These are phyloP conservation scores for Leccinum olivaceopallidum DNA, from an alignment of 768 basidiomycete species.

Conservation along the genomic window DNA sequence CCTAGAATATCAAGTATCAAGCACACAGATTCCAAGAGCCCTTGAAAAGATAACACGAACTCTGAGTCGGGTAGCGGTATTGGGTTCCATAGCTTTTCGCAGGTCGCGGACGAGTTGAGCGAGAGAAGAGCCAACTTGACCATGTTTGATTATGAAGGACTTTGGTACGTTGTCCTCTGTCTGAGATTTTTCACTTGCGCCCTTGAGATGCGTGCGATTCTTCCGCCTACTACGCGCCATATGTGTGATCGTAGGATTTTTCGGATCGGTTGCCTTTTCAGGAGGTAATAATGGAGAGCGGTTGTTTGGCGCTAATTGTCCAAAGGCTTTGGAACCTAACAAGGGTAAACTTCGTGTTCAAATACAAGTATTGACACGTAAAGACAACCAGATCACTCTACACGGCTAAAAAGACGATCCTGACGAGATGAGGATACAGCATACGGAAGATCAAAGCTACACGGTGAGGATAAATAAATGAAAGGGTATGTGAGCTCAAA, in stretches of 20 bases:
- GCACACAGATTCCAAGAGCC: conserved; percentile 1
- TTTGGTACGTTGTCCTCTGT: conserved; percentile 58
- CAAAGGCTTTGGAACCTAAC: conserved; percentile 2
- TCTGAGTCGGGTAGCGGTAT: conserved; percentile 90
- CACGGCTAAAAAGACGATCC: conserved; percentile 7
- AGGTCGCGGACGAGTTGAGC: conserved; percentile 90
- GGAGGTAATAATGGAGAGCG: conserved; percentile 4
- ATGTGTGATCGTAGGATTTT: conserved; percentile 13
- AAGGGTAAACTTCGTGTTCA: background rate
- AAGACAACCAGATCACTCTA: conserved; percentile 12
- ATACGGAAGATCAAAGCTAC: conserved; percentile 32
- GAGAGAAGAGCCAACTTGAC: conserved; percentile 85
- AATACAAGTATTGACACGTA: conserved; percentile 14
- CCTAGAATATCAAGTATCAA: conserved; percentile 49
- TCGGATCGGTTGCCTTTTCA: conserved; percentile 22
- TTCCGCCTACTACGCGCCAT: conserved; percentile 79
- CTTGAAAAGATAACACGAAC: conserved; percentile 42
- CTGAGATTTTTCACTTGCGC: conserved; percentile 37
- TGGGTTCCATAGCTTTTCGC: conserved; percentile 96
- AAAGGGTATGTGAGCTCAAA: conserved; percentile 12
- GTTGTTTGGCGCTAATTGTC: conserved; percentile 30
- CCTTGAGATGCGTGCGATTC: conserved; percentile 80
- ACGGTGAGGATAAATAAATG: conserved; percentile 10
- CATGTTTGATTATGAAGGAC: conserved; percentile 97
- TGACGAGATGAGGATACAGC: conserved; percentile 28